phyloP scores from a whole-genome alignment of 257 asterid species.

The Nyctanthes arbortristis region DNA sequence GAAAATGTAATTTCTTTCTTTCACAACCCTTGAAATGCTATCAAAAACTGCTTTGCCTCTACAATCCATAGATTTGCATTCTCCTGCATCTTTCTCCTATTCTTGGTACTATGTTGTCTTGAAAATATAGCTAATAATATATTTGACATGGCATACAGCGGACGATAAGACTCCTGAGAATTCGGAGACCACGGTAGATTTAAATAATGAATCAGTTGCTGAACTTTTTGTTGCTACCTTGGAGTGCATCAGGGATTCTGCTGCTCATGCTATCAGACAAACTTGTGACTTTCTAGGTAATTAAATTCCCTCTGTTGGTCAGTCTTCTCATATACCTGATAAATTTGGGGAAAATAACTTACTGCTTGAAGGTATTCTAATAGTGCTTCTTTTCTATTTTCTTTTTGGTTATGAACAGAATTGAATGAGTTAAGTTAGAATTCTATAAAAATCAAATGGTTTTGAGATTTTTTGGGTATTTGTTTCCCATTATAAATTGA shows the following conservation, averaged over 20 bases:
- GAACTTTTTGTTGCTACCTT: constrained; percentile 93
- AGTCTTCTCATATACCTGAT: constrained; percentile 16
- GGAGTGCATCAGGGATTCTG: constrained; percentile 81
- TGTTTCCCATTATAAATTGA: no score
- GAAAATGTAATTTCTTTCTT: not conserved
- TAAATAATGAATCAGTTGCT: constrained; percentile 66
- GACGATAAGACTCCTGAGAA: constrained; percentile 38
- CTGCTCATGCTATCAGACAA: constrained; percentile 65
- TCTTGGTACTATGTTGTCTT: not conserved
- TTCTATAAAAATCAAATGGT: no score
- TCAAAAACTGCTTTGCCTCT: not conserved
- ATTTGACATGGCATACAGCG: constrained; percentile 43
- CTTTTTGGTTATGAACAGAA: no score
- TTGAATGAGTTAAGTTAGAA: no score
- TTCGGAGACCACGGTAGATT: constrained; percentile 44
- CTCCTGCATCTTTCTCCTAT: not conserved
- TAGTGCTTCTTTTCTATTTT: not conserved
- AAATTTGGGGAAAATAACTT: not conserved
- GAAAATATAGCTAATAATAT: not conserved
- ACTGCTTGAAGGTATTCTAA: not conserved
- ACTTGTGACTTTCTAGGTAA: constrained; percentile 74
- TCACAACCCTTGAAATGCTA: not conserved
- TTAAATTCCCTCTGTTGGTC: constrained; percentile 24
- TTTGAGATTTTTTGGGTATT: no score
- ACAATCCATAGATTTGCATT: not conserved